Evolutionary conservation across 495 filamentous ascomycete species (phyloP).

Genomic region (Parathielavia hyrcaniae): DNA sequence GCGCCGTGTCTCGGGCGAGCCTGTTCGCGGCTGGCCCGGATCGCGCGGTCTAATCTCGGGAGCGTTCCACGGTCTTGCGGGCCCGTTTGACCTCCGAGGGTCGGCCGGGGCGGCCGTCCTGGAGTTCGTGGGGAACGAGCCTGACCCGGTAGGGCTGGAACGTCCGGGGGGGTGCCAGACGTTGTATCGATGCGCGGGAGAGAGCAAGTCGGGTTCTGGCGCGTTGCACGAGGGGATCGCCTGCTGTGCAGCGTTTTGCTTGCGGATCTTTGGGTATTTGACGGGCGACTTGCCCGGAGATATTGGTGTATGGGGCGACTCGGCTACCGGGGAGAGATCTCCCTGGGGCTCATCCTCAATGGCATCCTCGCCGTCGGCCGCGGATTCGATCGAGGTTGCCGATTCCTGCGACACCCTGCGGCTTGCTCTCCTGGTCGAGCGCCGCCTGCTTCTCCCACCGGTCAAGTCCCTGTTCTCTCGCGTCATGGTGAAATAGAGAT

Average conservation of each 20-base stretch:
- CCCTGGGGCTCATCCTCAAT: conserved; percentile 24
- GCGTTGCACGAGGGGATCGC: background rate
- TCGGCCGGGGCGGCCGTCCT: background rate
- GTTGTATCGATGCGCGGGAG: conserved; percentile 31
- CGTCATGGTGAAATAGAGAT: conserved; percentile 18
- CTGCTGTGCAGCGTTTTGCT: background rate
- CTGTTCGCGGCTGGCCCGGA: conserved; percentile 24
- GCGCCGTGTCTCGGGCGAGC: conserved; percentile 26
- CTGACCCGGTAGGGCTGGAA: conserved; percentile 28
- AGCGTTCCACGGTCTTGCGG: conserved; percentile 15
- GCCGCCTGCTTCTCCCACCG: conserved; percentile 7
- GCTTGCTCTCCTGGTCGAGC: conserved; percentile 12
- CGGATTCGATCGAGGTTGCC: conserved; percentile 30
- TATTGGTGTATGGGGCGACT: conserved; percentile 33
- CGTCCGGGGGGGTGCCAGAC: conserved; percentile 31
- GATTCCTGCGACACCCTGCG: conserved; percentile 24
- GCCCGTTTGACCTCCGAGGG: background rate
- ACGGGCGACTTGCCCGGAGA: conserved; percentile 38
- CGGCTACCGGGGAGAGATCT: conserved; percentile 41
- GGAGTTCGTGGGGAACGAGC: background rate
- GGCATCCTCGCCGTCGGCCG: conserved; percentile 20
- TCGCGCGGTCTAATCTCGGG: conserved; percentile 25
- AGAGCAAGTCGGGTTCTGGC: conserved; percentile 24
- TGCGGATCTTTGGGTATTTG: conserved; percentile 40
- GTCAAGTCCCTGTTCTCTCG: conserved; percentile 21